Evolutionary conservation across 129 eudicot genomes (phyloP), one percentile per base, ranked within the genome.

Genomic region (Logfia minima): DNA sequence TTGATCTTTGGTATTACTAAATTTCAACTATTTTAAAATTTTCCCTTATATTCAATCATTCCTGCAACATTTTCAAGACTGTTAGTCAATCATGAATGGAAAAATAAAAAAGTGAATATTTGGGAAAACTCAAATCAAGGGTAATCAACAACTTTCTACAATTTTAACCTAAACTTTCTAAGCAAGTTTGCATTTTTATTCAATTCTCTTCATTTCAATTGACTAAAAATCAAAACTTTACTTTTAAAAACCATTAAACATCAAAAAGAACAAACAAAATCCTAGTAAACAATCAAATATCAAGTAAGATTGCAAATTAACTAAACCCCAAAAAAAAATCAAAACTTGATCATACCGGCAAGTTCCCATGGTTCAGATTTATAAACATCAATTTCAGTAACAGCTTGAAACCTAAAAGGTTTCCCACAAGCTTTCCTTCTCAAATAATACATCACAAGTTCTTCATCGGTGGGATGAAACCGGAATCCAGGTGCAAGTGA

Each of bases 321-420:
- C 45, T 14, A 79, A 79, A 76, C 6, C 75, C 59, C 34, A 37
- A 39, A 37, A 19, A 43, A 51, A 3, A 41, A 19, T 32, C 4
- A 17, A 19, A n/a, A 58, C 23, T 58, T 58, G 7, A 21, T 48
- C 34, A 71, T 75, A 92, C 97, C 92, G 78, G 91, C 87, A 76
- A 92, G 92, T 43, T 92, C 96, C 96, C 97, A 92, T 3, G 97
- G 97, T 75, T 92, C 97, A 64, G 90, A 92, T 86, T 89, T 92
- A 85, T 92, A 92, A 32, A 92, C 92, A 81, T 92, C 97, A 69
- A 85, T 82, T 75, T 92, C 97, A 69, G 91, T 77, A 4, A 92
- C 92, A 22, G 97, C 89, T 37, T 92, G 92, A 82, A 92, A 92
- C 39, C 92, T 51, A 28, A 92, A 87, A 17, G 92, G 88, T 83